These are phyloP conservation scores for grape (Vitis vinifera) DNA, from an alignment of 164 flowering plant genomes.

Conservation along the genomic window ASM3070453v1 NC_081818.1:24009001-24009500, in stretches of 20 bases:
- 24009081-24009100: not conserved
- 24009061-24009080: conserved; percentile 11
- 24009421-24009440: no score
- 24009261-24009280: not conserved
- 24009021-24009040: not conserved
- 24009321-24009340: no score
- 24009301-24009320: no score
- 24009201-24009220: not conserved
- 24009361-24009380: no score
- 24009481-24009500: no score
- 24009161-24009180: no score
- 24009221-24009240: not conserved
- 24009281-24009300: not conserved
- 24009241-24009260: not conserved
- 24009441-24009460: no score
- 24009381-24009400: no score
- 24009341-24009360: no score
- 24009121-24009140: not conserved
- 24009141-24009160: not conserved
- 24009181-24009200: not conserved
- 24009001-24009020: not conserved
- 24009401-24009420: no score
- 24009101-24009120: not conserved
- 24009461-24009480: no score
- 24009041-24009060: not conserved